These are phyloP conservation scores for Globisporangium emineosum DNA, from an alignment of 352 stramenopile genomes.

Conservation along the genomic window DNA sequence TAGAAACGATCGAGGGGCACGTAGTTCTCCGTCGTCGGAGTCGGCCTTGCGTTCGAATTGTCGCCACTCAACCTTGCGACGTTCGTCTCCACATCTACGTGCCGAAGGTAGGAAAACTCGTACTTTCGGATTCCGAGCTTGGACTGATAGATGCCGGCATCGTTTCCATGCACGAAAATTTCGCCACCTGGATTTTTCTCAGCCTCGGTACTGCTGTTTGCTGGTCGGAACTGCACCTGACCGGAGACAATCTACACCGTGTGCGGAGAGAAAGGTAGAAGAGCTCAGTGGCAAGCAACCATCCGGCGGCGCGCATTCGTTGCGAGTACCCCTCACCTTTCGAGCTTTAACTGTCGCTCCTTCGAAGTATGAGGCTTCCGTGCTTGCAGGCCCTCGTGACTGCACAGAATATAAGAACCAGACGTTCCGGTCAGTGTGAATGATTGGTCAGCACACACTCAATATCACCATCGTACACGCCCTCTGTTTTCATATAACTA, in stretches of 20 bases:
- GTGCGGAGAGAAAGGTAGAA: background rate
- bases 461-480: too few species aligned
- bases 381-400: slow-evolving; percentile 25
- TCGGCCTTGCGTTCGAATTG: slow-evolving; percentile 23
- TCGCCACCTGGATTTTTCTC: slow-evolving; percentile 27
- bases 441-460: too few species aligned
- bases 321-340: slow-evolving; percentile 28
- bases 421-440: too few species aligned
- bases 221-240: slow-evolving; percentile 50
- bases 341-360: slow-evolving; percentile 37
- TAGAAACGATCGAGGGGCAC: slow-evolving; percentile 45
- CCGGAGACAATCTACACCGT: slow-evolving; percentile 47
- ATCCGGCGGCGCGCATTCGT: too few species aligned
- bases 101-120: slow-evolving; percentile 56
- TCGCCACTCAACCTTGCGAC: slow-evolving; percentile 21
- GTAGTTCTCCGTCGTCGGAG: too few species aligned
- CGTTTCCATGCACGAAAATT: slow-evolving; percentile 48
- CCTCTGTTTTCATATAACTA: slow-evolving; percentile 13
- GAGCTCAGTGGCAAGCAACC: too few species aligned
- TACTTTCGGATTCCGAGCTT: slow-evolving; percentile 62
- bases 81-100: slow-evolving; percentile 29
- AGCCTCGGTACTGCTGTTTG: slow-evolving; percentile 28
- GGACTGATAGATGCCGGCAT: slow-evolving; percentile 54
- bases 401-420: background rate
- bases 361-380: too few species aligned